Percentiles rank a stretch among this genome's conserved stretches.
Evolutionary conservation across 2,329 filamentous ascomycete genomes (phyloP).

Genomic region (Magnaporthiopsis rhizophila): DNA sequence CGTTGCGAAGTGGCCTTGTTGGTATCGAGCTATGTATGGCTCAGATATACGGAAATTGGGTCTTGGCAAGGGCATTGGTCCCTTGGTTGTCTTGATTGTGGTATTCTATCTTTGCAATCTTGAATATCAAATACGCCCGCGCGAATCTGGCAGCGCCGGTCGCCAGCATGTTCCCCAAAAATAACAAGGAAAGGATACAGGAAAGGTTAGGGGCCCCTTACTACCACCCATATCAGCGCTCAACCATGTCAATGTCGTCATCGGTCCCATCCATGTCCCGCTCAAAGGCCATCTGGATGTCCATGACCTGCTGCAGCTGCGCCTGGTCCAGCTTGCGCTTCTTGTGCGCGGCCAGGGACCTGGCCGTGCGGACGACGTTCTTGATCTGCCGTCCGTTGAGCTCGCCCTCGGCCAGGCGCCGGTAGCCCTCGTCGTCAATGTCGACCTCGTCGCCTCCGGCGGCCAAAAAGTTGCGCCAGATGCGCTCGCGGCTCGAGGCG

Average conservation of each 20-base stretch:
- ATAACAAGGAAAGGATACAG: too few species aligned
- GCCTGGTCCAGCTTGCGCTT: constrained; percentile 18
- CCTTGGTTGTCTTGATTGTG: too few species aligned
- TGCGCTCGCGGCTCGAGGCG: constrained; percentile 1
- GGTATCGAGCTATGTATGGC: too few species aligned
- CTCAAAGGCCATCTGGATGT: constrained; percentile 24
- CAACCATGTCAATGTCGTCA: constrained; percentile 10
- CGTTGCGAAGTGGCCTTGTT: too few species aligned
- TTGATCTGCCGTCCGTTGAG: constrained; percentile 22
- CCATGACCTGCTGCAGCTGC: constrained; percentile 21
- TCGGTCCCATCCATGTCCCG: constrained; percentile 14
- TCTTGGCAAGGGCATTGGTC: too few species aligned
- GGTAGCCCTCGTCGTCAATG: constrained; percentile 16
- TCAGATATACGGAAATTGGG: too few species aligned
- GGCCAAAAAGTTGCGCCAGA: constrained; percentile 13
- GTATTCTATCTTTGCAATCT: too few species aligned
- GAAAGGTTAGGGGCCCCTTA: too few species aligned
- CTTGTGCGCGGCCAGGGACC: constrained; percentile 25
- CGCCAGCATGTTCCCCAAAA: too few species aligned
- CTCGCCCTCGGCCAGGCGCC: constrained; percentile 13
- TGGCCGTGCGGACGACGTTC: constrained; percentile 20
- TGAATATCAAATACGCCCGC: too few species aligned
- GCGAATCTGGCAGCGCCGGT: too few species aligned
- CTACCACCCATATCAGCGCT: not conserved
- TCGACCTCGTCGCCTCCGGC: constrained; percentile 15